phyloP scores from a whole-genome alignment of 2,329 filamentous ascomycete genomes.

The Simplicillium sp. region DNA sequence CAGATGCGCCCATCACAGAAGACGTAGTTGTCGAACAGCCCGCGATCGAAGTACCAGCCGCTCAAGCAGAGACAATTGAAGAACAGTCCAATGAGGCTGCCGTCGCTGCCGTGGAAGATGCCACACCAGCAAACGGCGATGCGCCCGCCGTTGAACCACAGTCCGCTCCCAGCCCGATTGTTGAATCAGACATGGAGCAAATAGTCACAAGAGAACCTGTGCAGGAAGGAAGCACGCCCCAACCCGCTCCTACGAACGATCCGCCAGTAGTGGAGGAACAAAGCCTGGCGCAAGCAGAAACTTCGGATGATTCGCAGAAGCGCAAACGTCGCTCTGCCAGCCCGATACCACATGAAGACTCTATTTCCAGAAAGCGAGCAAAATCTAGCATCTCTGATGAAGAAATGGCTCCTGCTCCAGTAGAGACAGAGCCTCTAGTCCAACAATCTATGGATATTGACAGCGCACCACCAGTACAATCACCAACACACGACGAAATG shows the following conservation, averaged over 20 bases:
- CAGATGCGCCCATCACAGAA: conserved; percentile 9
- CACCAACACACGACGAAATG: conserved; percentile 15
- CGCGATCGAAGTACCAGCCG: conserved; percentile 7
- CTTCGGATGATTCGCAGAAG: conserved; percentile 42
- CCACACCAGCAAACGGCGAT: conserved; percentile 11
- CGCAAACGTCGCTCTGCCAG: conserved; percentile 58
- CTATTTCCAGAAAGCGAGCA: conserved; percentile 44
- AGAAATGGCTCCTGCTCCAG: conserved; percentile 8
- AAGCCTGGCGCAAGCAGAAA: conserved; percentile 16
- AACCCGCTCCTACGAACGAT: background rate
- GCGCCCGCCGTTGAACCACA: conserved; percentile 7
- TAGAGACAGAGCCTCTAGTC: conserved; percentile 2
- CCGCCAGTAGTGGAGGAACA: background rate
- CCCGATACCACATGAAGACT: conserved; percentile 45
- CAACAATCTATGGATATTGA: background rate
- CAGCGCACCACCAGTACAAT: background rate
- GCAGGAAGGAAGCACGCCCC: background rate
- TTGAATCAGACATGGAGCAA: conserved; percentile 9
- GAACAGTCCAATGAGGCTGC: conserved; percentile 11
- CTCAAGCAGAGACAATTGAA: conserved; percentile 4
- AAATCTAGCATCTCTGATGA: conserved; percentile 24
- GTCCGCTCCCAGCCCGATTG: conserved; percentile 4
- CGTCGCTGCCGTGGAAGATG: conserved; percentile 8
- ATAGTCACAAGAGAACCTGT: background rate
- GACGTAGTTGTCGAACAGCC: conserved; percentile 2